Evolutionary conservation across 805 yeast genomes (phyloP).

Genomic region (Dipodascus geniculatus): DNA sequence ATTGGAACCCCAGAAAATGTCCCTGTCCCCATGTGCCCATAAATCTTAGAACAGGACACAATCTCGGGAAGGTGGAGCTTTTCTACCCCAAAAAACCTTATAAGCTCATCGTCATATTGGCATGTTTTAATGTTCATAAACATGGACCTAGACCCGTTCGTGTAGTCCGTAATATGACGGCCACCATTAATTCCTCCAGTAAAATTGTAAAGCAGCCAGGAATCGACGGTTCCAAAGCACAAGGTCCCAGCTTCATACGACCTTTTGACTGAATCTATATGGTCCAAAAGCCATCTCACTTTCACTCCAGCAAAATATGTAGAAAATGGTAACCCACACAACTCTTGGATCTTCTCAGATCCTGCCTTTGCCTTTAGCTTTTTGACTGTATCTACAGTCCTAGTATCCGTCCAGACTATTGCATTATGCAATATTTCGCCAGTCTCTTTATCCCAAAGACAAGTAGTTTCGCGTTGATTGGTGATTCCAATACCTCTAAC

Average conservation of each 20-base stretch:
- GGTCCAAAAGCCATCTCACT: constrained; percentile 79
- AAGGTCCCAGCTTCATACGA: constrained; percentile 67
- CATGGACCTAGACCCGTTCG: constrained; percentile 87
- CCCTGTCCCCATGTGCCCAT: constrained; percentile 49
- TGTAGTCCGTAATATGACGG: constrained; percentile 69
- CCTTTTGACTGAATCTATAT: constrained; percentile 51
- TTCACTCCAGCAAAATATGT: constrained; percentile 89
- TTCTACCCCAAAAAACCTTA: constrained; percentile 74
- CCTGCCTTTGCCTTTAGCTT: constrained; percentile 44
- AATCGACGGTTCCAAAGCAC: constrained; percentile 89
- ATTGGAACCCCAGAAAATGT: constrained; percentile 56
- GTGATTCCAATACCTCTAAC: constrained; percentile 78
- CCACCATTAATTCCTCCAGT: constrained; percentile 46
- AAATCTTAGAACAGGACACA: constrained; percentile 64
- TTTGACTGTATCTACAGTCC: constrained; percentile 64
- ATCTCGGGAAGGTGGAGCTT: constrained; percentile 64
- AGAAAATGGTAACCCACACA: constrained; percentile 78
- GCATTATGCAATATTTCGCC: constrained; percentile 80
- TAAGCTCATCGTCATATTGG: constrained; percentile 63
- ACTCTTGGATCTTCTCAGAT: constrained; percentile 45
- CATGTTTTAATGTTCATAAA: constrained; percentile 71
- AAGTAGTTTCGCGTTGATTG: constrained; percentile 92
- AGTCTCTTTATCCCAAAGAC: constrained; percentile 69
- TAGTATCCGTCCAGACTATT: constrained; percentile 92
- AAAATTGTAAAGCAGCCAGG: constrained; percentile 83